These are phyloP conservation scores for Botryotinia narcissicola DNA, from an alignment of 2,329 filamentous ascomycete species.

Conservation along the genomic window DNA sequence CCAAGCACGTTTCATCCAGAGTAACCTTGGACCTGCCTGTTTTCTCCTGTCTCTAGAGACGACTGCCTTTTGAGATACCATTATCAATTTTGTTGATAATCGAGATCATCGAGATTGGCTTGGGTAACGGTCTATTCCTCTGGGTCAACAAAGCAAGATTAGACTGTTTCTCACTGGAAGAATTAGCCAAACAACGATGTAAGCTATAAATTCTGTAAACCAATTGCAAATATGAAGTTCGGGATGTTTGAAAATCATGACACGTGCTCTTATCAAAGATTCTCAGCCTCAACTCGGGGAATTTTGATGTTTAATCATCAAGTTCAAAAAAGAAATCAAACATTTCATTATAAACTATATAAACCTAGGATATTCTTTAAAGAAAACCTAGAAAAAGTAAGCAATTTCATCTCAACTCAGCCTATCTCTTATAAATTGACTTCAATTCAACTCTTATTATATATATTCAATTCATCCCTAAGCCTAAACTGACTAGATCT, in stretches of 20 bases:
- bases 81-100: background rate
- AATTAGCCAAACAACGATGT: background rate
- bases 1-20: background rate
- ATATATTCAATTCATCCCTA: too few relatives aligned
- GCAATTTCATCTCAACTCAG: too few relatives aligned
- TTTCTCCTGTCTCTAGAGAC: background rate
- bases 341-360: too few relatives aligned
- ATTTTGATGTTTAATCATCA: background rate
- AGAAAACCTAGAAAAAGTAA: too few relatives aligned
- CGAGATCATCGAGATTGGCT: background rate
- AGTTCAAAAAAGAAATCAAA: background rate
- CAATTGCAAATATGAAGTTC: background rate
- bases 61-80: background rate
- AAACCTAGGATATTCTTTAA: too few relatives aligned
- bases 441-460: too few relatives aligned
- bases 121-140: background rate
- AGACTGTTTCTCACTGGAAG: background rate
- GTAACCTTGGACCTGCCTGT: background rate
- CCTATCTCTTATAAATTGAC: too few relatives aligned
- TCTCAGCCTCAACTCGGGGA: background rate
- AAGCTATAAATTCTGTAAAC: background rate
- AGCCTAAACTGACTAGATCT: too few relatives aligned
- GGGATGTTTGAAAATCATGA: background rate
- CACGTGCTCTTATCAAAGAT: background rate
- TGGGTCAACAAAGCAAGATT: background rate